Percentiles rank a stretch among this genome's conserved stretches.
Conservation (phyloP, 495 filamentous ascomycete genomes). For the Xylaria castorea region DNA sequence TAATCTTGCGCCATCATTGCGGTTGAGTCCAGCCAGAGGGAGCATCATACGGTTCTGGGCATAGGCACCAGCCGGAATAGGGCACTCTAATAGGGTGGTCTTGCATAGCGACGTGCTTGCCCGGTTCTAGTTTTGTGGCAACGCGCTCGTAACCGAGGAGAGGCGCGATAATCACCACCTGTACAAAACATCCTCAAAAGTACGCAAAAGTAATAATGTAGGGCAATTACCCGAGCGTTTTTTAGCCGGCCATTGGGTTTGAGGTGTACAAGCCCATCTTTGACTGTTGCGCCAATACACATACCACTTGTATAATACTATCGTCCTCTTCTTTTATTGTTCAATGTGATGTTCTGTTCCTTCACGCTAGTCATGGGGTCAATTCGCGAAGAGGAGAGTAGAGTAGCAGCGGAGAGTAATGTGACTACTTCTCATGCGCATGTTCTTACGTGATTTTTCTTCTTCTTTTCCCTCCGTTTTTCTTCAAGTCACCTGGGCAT, state of each 20-base stretch:
- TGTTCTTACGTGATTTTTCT: not conserved
- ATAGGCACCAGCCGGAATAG: not conserved
- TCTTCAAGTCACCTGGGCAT: not conserved
- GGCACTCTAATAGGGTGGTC: slow-evolving; percentile 6
- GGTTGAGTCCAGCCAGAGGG: not conserved
- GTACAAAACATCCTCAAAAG: slow-evolving; percentile 1
- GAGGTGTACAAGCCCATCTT: not conserved
- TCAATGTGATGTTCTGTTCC: not conserved
- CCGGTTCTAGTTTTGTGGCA: not conserved
- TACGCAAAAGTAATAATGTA: not conserved
- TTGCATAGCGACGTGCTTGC: slow-evolving; percentile 14
- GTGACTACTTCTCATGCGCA: not conserved
- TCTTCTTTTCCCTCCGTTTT: not conserved
- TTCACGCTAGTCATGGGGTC: not conserved
- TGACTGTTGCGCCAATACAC: slow-evolving; percentile 10
- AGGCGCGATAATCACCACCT: not conserved
- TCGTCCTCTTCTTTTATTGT: not conserved
- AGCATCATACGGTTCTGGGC: slow-evolving; percentile 2
- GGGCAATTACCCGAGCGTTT: not conserved
- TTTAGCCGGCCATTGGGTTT: not conserved
- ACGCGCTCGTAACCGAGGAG: not conserved
- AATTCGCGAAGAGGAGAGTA: not conserved
- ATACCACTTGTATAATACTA: slow-evolving; percentile 12
- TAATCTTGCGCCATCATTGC: not conserved
- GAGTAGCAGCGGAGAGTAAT: not conserved